These are phyloP conservation scores for Leucosporidium creatinivorum DNA, from an alignment of 768 basidiomycete genomes.

Conservation along the genomic window DNA sequence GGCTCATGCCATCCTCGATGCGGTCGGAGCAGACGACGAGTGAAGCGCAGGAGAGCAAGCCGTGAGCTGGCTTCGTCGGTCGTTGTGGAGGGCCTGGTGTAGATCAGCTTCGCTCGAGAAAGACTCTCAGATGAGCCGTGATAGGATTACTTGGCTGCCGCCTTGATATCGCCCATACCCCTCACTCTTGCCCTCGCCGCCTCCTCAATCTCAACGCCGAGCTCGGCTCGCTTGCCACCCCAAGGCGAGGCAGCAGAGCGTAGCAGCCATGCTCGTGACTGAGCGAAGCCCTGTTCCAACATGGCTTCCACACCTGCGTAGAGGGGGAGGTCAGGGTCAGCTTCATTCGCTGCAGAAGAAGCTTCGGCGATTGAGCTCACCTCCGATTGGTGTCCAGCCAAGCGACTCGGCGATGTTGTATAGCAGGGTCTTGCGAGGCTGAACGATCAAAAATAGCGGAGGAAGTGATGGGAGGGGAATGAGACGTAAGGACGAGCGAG, in stretches of 20 bases:
- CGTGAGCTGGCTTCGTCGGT: too few relatives aligned
- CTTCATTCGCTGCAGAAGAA: too few relatives aligned
- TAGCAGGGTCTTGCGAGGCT: conserved; percentile 31
- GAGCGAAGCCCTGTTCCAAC: conserved; percentile 33
- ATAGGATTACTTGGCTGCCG: background rate
- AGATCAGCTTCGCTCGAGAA: too few relatives aligned
- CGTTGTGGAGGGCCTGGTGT: too few relatives aligned
- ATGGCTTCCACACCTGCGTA: conserved; percentile 35
- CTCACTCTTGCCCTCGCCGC: background rate
- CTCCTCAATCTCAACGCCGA: background rate
- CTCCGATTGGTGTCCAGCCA: conserved; percentile 16
- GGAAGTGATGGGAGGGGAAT: background rate
- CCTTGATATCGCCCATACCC: conserved; percentile 6
- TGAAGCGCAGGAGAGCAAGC: too few relatives aligned
- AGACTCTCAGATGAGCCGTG: too few relatives aligned
- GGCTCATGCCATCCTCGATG: too few relatives aligned
- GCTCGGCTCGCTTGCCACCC: background rate
- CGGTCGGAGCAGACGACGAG: too few relatives aligned
- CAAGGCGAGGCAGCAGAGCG: background rate
- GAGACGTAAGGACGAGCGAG: background rate
- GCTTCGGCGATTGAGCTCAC: background rate
- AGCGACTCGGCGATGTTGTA: conserved; percentile 18
- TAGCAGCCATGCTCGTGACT: conserved; percentile 27
- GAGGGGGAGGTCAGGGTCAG: too few relatives aligned
- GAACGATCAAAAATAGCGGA: too few relatives aligned